Percentiles rank a stretch among this genome's conserved stretches.
Conservation (phyloP, 768 basidiomycete genomes). For the Stropharia rugosoannulata region DNA sequence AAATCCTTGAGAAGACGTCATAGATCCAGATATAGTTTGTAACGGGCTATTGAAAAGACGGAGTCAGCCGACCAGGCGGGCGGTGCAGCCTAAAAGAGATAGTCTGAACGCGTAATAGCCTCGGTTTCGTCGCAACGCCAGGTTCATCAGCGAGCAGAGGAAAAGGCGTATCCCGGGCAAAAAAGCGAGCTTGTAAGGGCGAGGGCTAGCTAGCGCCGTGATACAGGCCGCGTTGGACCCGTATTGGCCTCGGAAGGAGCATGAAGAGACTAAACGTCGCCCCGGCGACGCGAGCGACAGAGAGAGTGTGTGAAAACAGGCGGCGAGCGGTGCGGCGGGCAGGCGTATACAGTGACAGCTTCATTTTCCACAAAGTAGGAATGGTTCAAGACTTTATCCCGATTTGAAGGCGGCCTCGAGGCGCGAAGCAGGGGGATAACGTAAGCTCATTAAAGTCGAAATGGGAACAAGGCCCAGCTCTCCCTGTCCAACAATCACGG, state of each 20-base stretch:
- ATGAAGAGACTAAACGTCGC: not conserved
- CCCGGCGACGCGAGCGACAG: not conserved
- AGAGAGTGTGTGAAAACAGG: not conserved
- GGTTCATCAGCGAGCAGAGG: not conserved
- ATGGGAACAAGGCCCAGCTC: constrained; percentile 21
- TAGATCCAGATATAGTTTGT: not conserved
- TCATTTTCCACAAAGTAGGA: constrained; percentile 2
- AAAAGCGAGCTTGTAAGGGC: not conserved
- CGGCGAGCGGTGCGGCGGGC: not conserved
- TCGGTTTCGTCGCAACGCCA: constrained; percentile 2
- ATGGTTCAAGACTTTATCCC: constrained; percentile 2
- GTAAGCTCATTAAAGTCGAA: constrained; percentile 22
- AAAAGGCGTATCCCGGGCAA: constrained; percentile 7
- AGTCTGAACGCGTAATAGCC: not conserved
- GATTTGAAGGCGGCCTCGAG: constrained; percentile 15
- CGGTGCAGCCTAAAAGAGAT: not conserved
- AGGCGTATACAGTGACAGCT: not conserved
- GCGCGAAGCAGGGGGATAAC: constrained; percentile 15
- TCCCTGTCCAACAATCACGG: constrained; percentile 23
- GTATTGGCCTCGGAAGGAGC: constrained; percentile 7
- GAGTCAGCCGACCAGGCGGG: not conserved
- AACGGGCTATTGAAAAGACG: not conserved
- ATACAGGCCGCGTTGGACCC: constrained; percentile 3
- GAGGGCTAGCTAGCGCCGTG: constrained; percentile 1
- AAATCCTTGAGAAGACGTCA: not conserved